Percentiles rank a stretch among this genome's conserved stretches.
These are phyloP conservation scores for Strobilomyces echinocephalus DNA, from an alignment of 768 basidiomycete species.

Conservation along the genomic window DNA sequence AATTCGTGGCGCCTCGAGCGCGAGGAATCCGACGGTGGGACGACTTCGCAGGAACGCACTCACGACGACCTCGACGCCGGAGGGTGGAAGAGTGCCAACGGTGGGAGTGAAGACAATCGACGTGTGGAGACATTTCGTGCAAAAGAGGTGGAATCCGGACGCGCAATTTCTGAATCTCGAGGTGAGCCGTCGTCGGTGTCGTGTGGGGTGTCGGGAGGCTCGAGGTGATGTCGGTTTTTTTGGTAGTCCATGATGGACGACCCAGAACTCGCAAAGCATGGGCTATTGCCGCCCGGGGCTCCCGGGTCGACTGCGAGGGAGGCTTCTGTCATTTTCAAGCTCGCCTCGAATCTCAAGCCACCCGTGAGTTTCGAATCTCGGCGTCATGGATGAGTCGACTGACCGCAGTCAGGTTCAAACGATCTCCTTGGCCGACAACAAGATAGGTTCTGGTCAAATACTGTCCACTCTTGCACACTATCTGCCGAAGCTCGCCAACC, in stretches of 20 bases:
- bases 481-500: constrained; percentile 73
- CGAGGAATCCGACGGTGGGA: constrained; percentile 39
- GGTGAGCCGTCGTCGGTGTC: constrained; percentile 42
- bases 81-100: constrained; percentile 15
- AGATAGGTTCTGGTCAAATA: constrained; percentile 54
- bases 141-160: constrained; percentile 67
- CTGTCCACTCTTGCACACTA: constrained; percentile 63
- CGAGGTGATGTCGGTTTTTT: constrained; percentile 1
- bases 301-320: constrained; percentile 59
- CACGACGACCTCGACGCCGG: constrained; percentile 20
- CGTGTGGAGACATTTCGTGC: constrained; percentile 72
- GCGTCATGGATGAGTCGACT: background rate
- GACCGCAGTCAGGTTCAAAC: constrained; percentile 55
- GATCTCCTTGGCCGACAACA: constrained; percentile 79
- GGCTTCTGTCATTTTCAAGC: constrained; percentile 83
- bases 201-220: background rate
- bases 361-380: constrained; percentile 40
- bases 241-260: constrained; percentile 74
- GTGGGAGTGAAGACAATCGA: constrained; percentile 45
- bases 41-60: constrained; percentile 60
- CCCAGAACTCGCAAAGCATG: constrained; percentile 65
- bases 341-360: constrained; percentile 75
- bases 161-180: constrained; percentile 74
- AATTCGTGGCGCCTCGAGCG: constrained; percentile 61
- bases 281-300: constrained; percentile 65